Evolutionary conservation across 2,329 filamentous ascomycete genomes (phyloP).

Genomic region (Dactylellina haptotyla): DNA sequence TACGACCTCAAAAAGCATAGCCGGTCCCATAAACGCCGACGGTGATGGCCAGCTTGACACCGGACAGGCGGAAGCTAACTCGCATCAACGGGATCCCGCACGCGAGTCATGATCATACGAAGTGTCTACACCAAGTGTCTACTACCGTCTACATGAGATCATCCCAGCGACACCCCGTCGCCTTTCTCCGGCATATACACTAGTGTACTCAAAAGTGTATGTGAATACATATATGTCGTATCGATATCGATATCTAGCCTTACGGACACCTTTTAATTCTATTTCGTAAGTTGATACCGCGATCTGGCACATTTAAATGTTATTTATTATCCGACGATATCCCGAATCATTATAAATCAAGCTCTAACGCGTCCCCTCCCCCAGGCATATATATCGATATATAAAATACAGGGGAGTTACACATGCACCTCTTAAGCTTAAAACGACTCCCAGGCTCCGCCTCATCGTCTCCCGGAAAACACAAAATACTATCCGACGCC

Average conservation of each 20-base stretch:
- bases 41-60: not conserved
- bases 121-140: no score
- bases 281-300: no score
- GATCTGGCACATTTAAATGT: no score
- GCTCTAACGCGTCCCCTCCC: not conserved
- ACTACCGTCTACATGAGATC: no score
- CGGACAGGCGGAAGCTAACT: not conserved
- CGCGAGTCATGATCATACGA: not conserved
- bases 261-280: no score
- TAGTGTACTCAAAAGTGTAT: no score
- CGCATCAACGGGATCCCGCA: not conserved
- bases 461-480: slow-evolving; percentile 3
- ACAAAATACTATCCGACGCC: not conserved
- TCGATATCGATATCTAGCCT: no score
- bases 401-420: no score
- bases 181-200: no score
- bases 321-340: slow-evolving; percentile 4
- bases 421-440: not conserved
- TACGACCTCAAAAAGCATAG: not conserved
- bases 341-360: not conserved
- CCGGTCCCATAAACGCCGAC: not conserved
- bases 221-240: no score
- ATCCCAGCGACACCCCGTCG: no score
- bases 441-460: not conserved
- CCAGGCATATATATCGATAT: no score